Percentiles rank a stretch among this genome's conserved stretches.
Conservation (phyloP, 1,284 basidiomycete genomes). For the Mycosarcoma maydis region DNA sequence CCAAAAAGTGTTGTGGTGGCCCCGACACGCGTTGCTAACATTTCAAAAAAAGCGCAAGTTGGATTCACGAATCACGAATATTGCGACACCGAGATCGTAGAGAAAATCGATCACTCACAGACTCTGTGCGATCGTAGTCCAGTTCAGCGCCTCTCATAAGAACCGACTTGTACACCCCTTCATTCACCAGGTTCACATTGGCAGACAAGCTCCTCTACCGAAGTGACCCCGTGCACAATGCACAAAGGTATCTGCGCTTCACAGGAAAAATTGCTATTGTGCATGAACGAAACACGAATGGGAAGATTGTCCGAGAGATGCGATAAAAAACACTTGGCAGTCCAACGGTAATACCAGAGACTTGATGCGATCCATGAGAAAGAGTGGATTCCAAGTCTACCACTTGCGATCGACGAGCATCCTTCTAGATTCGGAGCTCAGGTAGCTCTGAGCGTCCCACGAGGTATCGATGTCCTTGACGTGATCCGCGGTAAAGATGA, state of each 20-base stretch:
- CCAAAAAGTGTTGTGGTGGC: conserved; percentile 34
- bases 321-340: too few relatives aligned
- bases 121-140: too few relatives aligned
- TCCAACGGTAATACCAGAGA: not conserved
- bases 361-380: too few relatives aligned
- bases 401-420: conserved; percentile 51
- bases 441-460: conserved; percentile 46
- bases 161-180: too few relatives aligned
- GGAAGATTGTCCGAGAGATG: conserved; percentile 15
- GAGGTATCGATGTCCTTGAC: conserved; percentile 32
- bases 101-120: conserved; percentile 42
- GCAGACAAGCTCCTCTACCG: too few relatives aligned
- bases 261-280: not conserved
- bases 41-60: not conserved
- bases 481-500: conserved; percentile 53
- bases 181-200: too few relatives aligned
- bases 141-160: too few relatives aligned
- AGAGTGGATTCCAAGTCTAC: conserved; percentile 5
- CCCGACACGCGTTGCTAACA: conserved; percentile 45
- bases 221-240: too few relatives aligned
- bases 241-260: too few relatives aligned
- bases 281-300: not conserved
- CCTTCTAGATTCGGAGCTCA: conserved; percentile 39
- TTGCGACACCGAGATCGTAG: too few relatives aligned
- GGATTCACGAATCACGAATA: conserved; percentile 5